phyloP scores from a whole-genome alignment of 441 rosid genomes.

The Capsella rubella region DNA sequence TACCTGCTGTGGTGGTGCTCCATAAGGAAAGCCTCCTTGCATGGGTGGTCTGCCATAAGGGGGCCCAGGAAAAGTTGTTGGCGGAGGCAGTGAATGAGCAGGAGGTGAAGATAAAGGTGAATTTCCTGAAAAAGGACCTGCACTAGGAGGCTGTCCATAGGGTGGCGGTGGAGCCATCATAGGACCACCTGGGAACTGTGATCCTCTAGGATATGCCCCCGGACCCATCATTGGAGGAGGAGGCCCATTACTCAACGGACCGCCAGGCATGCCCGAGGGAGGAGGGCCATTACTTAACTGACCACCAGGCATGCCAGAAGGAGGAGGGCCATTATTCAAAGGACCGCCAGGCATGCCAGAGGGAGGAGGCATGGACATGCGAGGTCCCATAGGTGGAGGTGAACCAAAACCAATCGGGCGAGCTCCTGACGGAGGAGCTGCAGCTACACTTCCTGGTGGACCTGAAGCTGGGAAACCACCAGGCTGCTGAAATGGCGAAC shows the following conservation, averaged over 20 bases:
- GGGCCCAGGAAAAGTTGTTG: conserved; percentile 51
- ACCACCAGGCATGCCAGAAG: conserved; percentile 52
- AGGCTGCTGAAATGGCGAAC: conserved; percentile 39
- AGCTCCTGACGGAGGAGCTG: conserved; percentile 51
- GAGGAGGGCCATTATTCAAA: conserved; percentile 69
- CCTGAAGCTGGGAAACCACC: conserved; percentile 41
- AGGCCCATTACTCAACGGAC: conserved; percentile 68
- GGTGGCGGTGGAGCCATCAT: conserved; percentile 52
- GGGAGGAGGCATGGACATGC: conserved; percentile 50
- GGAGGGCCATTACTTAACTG: conserved; percentile 69
- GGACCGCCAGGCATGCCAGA: conserved; percentile 51
- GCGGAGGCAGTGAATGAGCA: conserved; percentile 48
- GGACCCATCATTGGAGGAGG: conserved; percentile 55
- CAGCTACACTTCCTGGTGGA: conserved; percentile 28
- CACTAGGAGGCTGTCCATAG: conserved; percentile 62
- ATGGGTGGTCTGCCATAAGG: conserved; percentile 51
- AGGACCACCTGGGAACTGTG: conserved; percentile 54
- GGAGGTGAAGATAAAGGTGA: conserved; percentile 47
- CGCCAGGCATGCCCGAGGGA: conserved; percentile 53
- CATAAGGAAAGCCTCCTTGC: conserved; percentile 55
- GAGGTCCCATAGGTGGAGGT: conserved; percentile 50
- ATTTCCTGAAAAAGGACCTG: conserved; percentile 50
- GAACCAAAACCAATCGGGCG: conserved; percentile 54
- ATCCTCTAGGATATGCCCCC: conserved; percentile 55
- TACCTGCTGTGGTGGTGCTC: conserved; percentile 60